phyloP scores from a whole-genome alignment of 257 asterid genomes.

The Fraxinus americana region DNA sequence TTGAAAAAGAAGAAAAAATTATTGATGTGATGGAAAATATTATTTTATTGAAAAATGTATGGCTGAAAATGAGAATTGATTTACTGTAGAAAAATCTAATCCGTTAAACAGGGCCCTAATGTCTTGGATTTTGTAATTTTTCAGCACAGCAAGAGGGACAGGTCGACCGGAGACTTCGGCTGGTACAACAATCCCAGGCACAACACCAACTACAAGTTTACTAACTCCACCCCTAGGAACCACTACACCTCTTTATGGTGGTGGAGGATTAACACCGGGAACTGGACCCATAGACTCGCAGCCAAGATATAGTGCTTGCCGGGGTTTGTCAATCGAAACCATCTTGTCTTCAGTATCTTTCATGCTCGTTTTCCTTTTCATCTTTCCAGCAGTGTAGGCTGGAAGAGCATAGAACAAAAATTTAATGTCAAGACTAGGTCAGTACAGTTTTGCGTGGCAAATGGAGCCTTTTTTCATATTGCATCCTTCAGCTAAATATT shows the following conservation, averaged over 20 bases:
- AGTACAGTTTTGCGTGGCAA: conserved; percentile 48
- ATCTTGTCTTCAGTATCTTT: conserved; percentile 18
- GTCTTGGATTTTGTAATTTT: conserved; percentile 10
- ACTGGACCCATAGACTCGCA: conserved; percentile 27
- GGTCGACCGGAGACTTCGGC: conserved; percentile 25
- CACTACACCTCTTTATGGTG: conserved; percentile 35
- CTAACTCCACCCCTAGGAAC: conserved; percentile 51
- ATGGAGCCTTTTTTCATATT: conserved; percentile 1
- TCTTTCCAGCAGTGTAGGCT: conserved; percentile 27
- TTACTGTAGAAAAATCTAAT: too few relatives aligned
- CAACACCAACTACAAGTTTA: conserved; percentile 23
- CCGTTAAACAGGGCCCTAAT: too few relatives aligned
- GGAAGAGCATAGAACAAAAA: too few relatives aligned
- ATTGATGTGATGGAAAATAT: too few relatives aligned
- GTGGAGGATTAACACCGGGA: conserved; percentile 49
- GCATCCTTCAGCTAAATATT: background rate
- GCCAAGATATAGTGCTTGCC: conserved; percentile 30
- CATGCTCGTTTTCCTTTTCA: conserved; percentile 30
- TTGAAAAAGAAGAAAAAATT: too few relatives aligned
- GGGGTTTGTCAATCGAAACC: conserved; percentile 7
- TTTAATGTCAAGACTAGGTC: conserved; percentile 33
- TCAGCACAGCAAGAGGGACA: conserved; percentile 61
- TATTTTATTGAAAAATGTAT: too few relatives aligned
- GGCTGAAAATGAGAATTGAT: too few relatives aligned
- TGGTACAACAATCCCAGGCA: conserved; percentile 33